These are phyloP conservation scores for Calcarisporium arbuscula DNA, from an alignment of 2,329 filamentous ascomycete species.

Conservation along the genomic window DNA sequence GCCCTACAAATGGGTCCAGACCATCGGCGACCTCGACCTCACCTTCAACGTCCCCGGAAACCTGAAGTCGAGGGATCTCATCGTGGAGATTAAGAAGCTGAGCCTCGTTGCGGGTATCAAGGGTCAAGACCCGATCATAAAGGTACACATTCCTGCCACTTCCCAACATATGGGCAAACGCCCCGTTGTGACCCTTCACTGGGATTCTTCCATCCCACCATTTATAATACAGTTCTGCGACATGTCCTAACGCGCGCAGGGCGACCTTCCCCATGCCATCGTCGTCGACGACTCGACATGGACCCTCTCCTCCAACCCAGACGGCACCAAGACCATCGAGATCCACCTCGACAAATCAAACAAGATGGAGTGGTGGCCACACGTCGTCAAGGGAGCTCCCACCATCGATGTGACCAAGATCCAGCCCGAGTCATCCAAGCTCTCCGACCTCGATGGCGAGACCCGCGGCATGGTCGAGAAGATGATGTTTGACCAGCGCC, in stretches of 20 bases:
- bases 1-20: constrained; percentile 97
- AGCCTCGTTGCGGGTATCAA: constrained; percentile 77
- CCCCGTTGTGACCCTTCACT: not conserved
- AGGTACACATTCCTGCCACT: constrained; percentile 47
- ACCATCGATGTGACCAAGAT: constrained; percentile 96
- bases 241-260: constrained; percentile 44
- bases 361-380: constrained; percentile 98
- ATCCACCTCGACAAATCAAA: constrained; percentile 93
- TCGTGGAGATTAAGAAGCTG: constrained; percentile 74
- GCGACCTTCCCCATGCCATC: constrained; percentile 75
- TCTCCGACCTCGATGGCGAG: constrained; percentile 89
- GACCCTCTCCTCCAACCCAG: constrained; percentile 69
- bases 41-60: constrained; percentile 72
- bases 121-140: constrained; percentile 78
- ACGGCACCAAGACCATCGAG: constrained; percentile 63
- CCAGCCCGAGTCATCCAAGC: constrained; percentile 82
- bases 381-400: constrained; percentile 80
- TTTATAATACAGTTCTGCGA: too few species aligned
- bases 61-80: constrained; percentile 76
- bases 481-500: constrained; percentile 99
- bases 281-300: constrained; percentile 85
- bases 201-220: too few species aligned
- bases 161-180: not conserved
- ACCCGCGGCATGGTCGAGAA: constrained; percentile 98
- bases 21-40: constrained; percentile 81